A percentile compares a stretch with the other conserved stretches of the same genome.
These are phyloP conservation scores for Clonostachys byssicola DNA, from an alignment of 2,329 filamentous ascomycete species.

Conservation along the genomic window DNA sequence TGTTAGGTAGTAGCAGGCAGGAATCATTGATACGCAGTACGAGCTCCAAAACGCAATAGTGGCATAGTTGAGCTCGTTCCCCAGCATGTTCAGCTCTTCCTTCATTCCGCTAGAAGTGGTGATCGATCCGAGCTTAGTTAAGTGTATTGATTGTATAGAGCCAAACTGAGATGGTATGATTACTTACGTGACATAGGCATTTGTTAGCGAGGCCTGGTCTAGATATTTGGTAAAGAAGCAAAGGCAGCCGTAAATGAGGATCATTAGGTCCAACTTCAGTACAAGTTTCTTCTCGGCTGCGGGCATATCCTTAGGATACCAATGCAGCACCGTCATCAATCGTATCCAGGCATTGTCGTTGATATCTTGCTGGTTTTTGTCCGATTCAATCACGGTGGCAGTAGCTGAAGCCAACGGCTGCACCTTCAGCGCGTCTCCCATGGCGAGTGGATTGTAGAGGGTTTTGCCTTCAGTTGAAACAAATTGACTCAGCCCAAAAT, in stretches of 20 bases:
- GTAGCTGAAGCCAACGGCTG: too few species aligned
- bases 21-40: constrained; percentile 33
- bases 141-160: neutral
- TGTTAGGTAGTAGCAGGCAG: constrained; percentile 30
- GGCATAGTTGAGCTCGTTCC: constrained; percentile 25
- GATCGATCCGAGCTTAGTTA: too few species aligned
- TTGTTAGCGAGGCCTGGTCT: constrained; percentile 28
- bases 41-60: constrained; percentile 25
- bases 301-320: constrained; percentile 24
- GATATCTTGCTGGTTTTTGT: too few species aligned
- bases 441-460: too few species aligned
- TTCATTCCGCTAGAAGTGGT: constrained; percentile 26
- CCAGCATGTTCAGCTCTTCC: constrained; percentile 21
- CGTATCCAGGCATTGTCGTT: constrained; percentile 15
- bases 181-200: constrained; percentile 26
- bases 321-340: constrained; percentile 17
- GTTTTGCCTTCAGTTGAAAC: too few species aligned
- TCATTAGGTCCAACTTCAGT: constrained; percentile 28
- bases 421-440: too few species aligned
- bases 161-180: neutral
- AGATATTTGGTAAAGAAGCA: constrained; percentile 34
- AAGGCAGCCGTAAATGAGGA: constrained; percentile 29
- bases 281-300: constrained; percentile 23
- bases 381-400: too few species aligned
- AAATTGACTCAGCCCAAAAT: too few species aligned